Base-by-base conservation (phyloP, 805 yeast genomes). In the Nakazawaea wickerhamii region DNA sequence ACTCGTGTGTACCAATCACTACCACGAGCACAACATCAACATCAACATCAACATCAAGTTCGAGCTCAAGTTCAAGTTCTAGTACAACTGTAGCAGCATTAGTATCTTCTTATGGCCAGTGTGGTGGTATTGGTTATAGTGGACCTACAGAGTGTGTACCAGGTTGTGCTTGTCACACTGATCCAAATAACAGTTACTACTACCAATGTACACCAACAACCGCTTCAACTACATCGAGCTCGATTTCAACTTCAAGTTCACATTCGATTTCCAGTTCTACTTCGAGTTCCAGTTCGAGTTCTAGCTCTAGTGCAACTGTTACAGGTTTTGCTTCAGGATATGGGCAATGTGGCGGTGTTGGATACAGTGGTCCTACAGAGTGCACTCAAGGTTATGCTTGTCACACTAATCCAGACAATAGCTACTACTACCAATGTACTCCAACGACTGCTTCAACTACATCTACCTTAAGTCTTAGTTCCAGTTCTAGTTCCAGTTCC, bases 311-410 rank as follows among this genome's bases (percentile, higher is more conserved):
- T 19, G 5, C 23, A 5, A 25, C 27, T 10, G 13, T 13, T 10
- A 10, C 27, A 10, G 5, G 14, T 27, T 13, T 25, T 10, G 38
- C 25, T 13, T 10, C 19, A 15, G 40, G 25, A 13, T 38, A 38
- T 31, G 41, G 41, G 9, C 41, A 38, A 38, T 38, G 41, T 38
- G 41, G 41, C 15, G 41, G 41, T 25, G 4, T 11, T 20, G 36
- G 36, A n/a, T 38, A 31, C 22, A 28, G 31, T 7, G 41, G 41
- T 2, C 14, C 22, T 4, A 30, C 41, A 8, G 23, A 20, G 14
- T 38, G 41, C 31, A 17, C 20, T 4, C n/a, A 28, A 5, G 40
- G 40, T 10, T 36, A 36, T 14, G 14, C 11, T 15, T 38, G 41
- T 32, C 31, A 21, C 31, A 30, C 31, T 10, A 23, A 30, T 30